phyloP scores from a whole-genome alignment of 345 rosid genomes.

The Bretschneidera sinensis region DNA sequence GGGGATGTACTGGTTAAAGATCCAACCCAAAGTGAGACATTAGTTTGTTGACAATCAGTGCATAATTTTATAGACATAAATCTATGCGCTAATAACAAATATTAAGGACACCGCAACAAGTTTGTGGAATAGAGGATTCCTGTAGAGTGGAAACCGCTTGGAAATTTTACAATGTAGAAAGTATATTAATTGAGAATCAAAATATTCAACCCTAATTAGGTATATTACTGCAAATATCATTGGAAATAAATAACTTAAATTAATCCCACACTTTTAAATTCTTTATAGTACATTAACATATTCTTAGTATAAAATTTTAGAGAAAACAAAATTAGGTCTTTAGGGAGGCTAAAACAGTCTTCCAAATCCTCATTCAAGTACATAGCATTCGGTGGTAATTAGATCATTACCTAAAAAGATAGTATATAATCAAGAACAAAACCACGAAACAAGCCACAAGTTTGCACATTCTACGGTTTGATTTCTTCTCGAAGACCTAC shows the following conservation, averaged over 20 bases:
- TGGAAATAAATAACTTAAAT: not conserved
- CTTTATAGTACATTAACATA: not conserved
- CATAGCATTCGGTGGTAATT: not conserved
- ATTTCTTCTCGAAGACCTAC: constrained; percentile 87
- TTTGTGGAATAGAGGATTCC: too few relatives aligned
- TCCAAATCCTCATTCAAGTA: too few relatives aligned
- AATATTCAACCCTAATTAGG: not conserved
- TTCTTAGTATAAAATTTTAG: not conserved
- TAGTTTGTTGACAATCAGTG: not conserved
- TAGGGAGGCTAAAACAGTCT: not conserved
- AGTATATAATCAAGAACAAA: constrained; percentile 50
- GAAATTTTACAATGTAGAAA: too few relatives aligned
- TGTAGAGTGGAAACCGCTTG: too few relatives aligned
- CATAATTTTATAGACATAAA: not conserved
- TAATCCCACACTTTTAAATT: not conserved
- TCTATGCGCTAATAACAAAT: too few relatives aligned
- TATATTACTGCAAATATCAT: not conserved
- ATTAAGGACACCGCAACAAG: too few relatives aligned
- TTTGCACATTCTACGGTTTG: constrained; percentile 53
- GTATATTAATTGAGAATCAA: too few relatives aligned
- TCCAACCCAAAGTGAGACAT: not conserved
- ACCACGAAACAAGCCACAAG: constrained; percentile 57
- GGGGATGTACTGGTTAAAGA: not conserved
- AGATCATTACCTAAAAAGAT: constrained; percentile 51
- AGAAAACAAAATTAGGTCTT: not conserved